These are phyloP conservation scores for Colletotrichum limetticola DNA, from an alignment of 2,329 filamentous ascomycete species.

Conservation along the genomic window DNA sequence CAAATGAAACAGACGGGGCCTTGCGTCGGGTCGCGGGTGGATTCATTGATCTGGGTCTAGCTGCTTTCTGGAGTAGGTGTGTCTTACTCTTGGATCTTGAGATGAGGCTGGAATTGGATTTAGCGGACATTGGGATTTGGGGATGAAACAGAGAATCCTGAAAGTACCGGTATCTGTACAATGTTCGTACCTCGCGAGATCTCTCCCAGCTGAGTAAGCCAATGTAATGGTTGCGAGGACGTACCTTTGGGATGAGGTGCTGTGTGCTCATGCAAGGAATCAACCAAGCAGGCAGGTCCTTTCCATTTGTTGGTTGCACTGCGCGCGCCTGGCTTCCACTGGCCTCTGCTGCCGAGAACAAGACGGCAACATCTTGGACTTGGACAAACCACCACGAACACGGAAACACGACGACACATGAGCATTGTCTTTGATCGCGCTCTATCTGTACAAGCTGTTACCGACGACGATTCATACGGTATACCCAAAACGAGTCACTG, in stretches of 20 bases:
- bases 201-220: no score
- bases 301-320: background rate
- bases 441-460: background rate
- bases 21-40: conserved; percentile 14
- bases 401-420: background rate
- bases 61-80: background rate
- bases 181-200: no score
- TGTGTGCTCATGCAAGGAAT: background rate
- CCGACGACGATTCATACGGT: background rate
- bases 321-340: no score
- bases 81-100: background rate
- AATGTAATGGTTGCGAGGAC: background rate
- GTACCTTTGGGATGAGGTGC: background rate
- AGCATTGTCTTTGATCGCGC: background rate
- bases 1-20: conserved; percentile 29
- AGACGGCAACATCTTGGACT: background rate
- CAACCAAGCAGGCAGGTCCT: background rate
- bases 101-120: conserved; percentile 4
- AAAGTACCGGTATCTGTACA: background rate
- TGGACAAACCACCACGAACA: background rate
- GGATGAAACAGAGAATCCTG: background rate
- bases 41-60: background rate
- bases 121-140: background rate
- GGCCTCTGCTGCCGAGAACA: background rate
- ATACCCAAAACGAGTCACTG: background rate